Evolutionary conservation across 345 rosid genomes (phyloP).

Genomic region (Brassica carinata): DNA sequence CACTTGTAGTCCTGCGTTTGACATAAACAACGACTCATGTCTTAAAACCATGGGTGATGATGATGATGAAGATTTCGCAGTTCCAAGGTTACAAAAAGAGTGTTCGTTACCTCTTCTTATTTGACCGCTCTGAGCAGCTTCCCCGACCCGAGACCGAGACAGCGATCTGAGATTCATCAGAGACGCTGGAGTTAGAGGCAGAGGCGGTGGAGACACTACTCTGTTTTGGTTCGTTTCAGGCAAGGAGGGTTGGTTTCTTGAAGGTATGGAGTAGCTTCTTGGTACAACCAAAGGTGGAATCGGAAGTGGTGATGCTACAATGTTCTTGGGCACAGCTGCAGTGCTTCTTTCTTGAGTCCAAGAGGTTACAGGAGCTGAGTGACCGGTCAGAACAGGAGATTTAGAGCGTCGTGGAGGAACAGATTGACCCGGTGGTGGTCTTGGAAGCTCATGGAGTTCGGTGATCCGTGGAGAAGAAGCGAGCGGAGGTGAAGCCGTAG

Average conservation of each 20-base stretch:
- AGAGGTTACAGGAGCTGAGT: slow-evolving; percentile 72
- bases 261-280: slow-evolving; percentile 87
- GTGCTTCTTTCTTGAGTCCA: slow-evolving; percentile 63
- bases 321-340: slow-evolving; percentile 44
- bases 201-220: slow-evolving; percentile 73
- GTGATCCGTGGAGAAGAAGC: slow-evolving; percentile 79
- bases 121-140: slow-evolving; percentile 51
- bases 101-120: slow-evolving; percentile 56
- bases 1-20: too few species aligned
- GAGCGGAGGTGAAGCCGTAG: slow-evolving; percentile 84
- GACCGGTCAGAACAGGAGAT: slow-evolving; percentile 55
- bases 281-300: slow-evolving; percentile 67
- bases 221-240: slow-evolving; percentile 39
- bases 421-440: slow-evolving; percentile 59
- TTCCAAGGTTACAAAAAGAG: not conserved
- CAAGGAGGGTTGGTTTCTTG: slow-evolving; percentile 61
- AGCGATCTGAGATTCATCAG: slow-evolving; percentile 43
- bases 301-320: slow-evolving; percentile 81
- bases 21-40: too few species aligned
- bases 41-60: too few species aligned
- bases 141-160: slow-evolving; percentile 40
- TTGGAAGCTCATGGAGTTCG: slow-evolving; percentile 95
- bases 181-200: slow-evolving; percentile 77
- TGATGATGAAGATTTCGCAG: not conserved
- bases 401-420: slow-evolving; percentile 55